Percentiles rank a stretch among this genome's conserved stretches.
Conservation (phyloP, 116 monocot genomes). For the Phalaenopsis hybrid region DNA sequence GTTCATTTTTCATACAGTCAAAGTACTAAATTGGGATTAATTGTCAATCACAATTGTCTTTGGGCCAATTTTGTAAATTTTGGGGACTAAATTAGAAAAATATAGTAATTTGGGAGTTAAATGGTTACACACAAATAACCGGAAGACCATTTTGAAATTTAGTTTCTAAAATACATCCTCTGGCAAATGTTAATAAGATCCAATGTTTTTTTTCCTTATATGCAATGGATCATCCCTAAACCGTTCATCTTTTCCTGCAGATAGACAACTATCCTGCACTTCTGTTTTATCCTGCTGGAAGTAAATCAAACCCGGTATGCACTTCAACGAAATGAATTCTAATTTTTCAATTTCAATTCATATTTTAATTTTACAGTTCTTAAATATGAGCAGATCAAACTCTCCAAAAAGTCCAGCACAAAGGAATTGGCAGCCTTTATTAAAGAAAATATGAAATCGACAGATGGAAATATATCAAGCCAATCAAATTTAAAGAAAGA, state of each 20-base stretch:
- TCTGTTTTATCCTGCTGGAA: conserved; percentile 62
- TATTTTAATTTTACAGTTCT: background rate
- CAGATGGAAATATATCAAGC: conserved; percentile 13
- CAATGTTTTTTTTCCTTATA: background rate
- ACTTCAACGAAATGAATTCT: background rate
- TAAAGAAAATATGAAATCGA: conserved; percentile 26
- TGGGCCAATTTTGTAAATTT: too few relatives aligned
- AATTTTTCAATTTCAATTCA: too few relatives aligned
- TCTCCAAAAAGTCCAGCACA: conserved; percentile 73
- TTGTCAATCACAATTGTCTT: too few relatives aligned
- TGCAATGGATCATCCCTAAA: background rate
- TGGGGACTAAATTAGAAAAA: too few relatives aligned
- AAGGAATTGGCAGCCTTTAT: conserved; percentile 61
- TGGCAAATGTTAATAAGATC: background rate
- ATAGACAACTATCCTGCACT: conserved; percentile 65
- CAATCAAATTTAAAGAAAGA: conserved; percentile 36
- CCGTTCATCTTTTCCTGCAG: conserved; percentile 23
- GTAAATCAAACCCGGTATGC: conserved; percentile 83
- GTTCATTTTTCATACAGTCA: too few relatives aligned
- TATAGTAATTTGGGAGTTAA: too few relatives aligned
- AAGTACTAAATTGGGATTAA: too few relatives aligned
- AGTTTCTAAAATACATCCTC: too few relatives aligned
- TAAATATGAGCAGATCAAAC: conserved; percentile 39
- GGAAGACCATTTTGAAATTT: too few relatives aligned
- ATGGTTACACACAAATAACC: too few relatives aligned